These are phyloP conservation scores for Urtica urens DNA, from an alignment of 306 rosid genomes.

Conservation along the genomic window DNA sequence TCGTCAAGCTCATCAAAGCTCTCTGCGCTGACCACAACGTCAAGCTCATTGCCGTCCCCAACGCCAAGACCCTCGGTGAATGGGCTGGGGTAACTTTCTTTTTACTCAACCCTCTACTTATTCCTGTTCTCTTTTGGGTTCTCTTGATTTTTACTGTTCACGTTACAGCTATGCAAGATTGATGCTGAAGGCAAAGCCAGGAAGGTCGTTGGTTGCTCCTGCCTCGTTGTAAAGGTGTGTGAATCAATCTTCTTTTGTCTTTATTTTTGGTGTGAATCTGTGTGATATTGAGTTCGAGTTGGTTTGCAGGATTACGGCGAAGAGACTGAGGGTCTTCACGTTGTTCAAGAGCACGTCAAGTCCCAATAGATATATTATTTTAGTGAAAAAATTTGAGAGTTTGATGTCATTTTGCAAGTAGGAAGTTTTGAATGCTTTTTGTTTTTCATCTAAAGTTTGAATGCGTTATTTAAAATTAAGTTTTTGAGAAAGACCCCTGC, in stretches of 20 bases:
- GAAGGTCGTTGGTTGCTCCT: conserved; percentile 6
- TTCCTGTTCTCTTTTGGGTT: not conserved
- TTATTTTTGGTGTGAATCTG: not conserved
- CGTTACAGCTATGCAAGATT: conserved; percentile 6
- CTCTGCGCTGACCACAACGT: conserved; percentile 78
- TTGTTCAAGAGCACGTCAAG: conserved; percentile 41
- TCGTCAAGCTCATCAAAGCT: too few relatives aligned
- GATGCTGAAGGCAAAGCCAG: conserved; percentile 5
- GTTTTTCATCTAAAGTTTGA: too few relatives aligned
- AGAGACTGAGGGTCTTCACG: conserved; percentile 35
- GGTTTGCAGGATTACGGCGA: conserved; percentile 32
- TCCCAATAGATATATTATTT: conserved; percentile 21
- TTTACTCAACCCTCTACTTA: not conserved
- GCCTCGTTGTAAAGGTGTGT: conserved; percentile 3
- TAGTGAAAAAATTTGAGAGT: too few relatives aligned
- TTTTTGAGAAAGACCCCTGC: too few relatives aligned
- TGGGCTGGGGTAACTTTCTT: conserved; percentile 83
- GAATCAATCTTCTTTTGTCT: not conserved
- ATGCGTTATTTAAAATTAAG: too few relatives aligned
- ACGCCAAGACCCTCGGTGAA: conserved; percentile 87
- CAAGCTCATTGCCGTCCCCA: too few relatives aligned
- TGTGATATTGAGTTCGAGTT: not conserved
- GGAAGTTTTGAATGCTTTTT: too few relatives aligned
- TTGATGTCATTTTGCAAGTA: too few relatives aligned
- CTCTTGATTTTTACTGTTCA: not conserved